Base-by-base conservation (phyloP, 139 green algal species). In the Choricystis sp. region DNA sequence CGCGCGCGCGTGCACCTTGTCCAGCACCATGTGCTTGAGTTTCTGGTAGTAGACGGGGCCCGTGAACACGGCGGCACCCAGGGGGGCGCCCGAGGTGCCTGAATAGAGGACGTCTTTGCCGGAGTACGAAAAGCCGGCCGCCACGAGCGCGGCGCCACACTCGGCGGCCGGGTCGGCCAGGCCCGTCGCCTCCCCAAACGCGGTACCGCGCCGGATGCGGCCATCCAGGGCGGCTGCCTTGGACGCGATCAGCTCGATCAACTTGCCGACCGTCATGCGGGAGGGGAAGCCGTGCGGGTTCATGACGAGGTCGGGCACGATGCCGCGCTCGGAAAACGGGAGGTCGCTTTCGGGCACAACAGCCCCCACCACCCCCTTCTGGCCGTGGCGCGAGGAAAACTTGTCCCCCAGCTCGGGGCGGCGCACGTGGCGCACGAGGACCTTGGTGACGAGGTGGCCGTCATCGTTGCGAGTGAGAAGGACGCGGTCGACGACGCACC, bases 1-100 rank as follows among this genome's bases (percentile, higher is more conserved):
- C 4, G 86, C 76, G 14, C 93, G 72, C 5, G 93, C 91, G 71
- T 99, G 93, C 89, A 99, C 95, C 81, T 99, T 99, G 75, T 99
- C 94, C 61, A 97, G 69, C 66, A 98, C 94, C 94, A 99, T 99
- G 76, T 99, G 94, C 85, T 99, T 99, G 16, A 99, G 85, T 83
- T 97, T 97, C 77, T 99, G 93, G 76, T 99, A 99, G 76, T 98
- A 99, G 9, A 98, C 86, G 16, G 89, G 89, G 3, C 94, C 94
- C 85, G 97, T 97, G 83, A 97, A 99, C 73, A 99, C 96, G 83
- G 91, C 94, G 9, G 86, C 87, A 74, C 94, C 77, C 48, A 99
- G 77, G 0, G 87, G 83, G 79, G 97, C 91, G 4, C 89, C 88
- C 56, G 86, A 95, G 70, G 96, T 94, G 63, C 93, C 91, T 23